Conservation (phyloP, 208 protist genomes). For the Trypanosoma melophagium region DNA sequence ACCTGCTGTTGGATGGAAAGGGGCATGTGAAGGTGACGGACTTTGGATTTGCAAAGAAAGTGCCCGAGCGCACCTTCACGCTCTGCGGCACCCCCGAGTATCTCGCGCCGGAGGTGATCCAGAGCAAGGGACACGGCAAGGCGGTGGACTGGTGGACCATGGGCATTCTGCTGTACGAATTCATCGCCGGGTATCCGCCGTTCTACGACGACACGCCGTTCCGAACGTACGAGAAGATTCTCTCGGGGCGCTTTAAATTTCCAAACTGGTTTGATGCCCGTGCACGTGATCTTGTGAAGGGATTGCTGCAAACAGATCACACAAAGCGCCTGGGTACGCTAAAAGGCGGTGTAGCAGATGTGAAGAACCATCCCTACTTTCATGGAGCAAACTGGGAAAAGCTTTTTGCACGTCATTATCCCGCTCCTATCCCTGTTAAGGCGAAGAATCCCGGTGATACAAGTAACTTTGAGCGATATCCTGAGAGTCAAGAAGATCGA, state of each 20-base stretch:
- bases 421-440: slow-evolving; percentile 81
- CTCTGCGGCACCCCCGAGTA: slow-evolving; percentile 90
- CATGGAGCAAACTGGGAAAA: slow-evolving; percentile 92
- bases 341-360: slow-evolving; percentile 86
- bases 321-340: slow-evolving; percentile 88
- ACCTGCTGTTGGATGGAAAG: slow-evolving; percentile 75
- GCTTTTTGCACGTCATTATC: slow-evolving; percentile 76
- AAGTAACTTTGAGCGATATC: slow-evolving; percentile 89
- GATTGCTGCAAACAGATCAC: slow-evolving; percentile 86
- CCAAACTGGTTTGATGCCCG: slow-evolving; percentile 83
- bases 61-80: slow-evolving; percentile 80
- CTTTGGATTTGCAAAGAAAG: slow-evolving; percentile 87
- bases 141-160: slow-evolving; percentile 97
- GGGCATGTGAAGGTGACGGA: slow-evolving; percentile 88
- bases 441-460: slow-evolving; percentile 77
- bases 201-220: slow-evolving; percentile 92
- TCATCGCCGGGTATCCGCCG: slow-evolving; percentile 91
- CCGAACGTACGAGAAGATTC: slow-evolving; percentile 89
- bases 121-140: slow-evolving; percentile 92
- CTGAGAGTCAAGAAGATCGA: slow-evolving; percentile 76
- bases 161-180: slow-evolving; percentile 95
- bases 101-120: slow-evolving; percentile 92
- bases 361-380: slow-evolving; percentile 96
- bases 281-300: slow-evolving; percentile 80
- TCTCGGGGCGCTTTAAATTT: slow-evolving; percentile 78